Conservation (phyloP, 2,329 filamentous ascomycete genomes). For the Coniella vitis region DNA sequence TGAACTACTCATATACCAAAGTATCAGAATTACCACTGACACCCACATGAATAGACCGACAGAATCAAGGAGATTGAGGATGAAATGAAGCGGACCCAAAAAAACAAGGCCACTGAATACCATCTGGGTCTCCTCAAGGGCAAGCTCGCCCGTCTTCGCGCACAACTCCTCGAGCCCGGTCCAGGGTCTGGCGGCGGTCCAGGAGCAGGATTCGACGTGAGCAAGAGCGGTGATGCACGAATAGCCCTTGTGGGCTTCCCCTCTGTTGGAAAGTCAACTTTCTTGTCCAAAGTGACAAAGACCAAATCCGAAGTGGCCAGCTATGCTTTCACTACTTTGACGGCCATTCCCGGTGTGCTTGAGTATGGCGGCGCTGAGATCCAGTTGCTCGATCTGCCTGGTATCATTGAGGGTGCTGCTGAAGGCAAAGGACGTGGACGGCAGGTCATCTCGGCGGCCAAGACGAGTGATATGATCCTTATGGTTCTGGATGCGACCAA, state of each 20-base stretch:
- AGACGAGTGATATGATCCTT: slow-evolving; percentile 93
- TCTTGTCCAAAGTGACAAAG: slow-evolving; percentile 97
- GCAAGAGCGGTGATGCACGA: slow-evolving; percentile 91
- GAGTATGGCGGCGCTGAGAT: slow-evolving; percentile 98
- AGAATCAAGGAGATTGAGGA: slow-evolving; percentile 99
- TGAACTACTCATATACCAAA: too few species aligned
- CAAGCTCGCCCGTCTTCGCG: slow-evolving; percentile 90
- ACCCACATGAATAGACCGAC: slow-evolving; percentile 51
- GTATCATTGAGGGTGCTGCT: slow-evolving; percentile 94
- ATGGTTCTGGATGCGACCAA: slow-evolving; percentile 98
- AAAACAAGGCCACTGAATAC: slow-evolving; percentile 69
- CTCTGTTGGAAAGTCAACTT: slow-evolving; percentile 97
- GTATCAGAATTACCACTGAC: too few species aligned
- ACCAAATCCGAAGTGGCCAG: slow-evolving; percentile 94
- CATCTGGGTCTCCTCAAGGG: slow-evolving; percentile 96
- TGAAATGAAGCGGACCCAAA: slow-evolving; percentile 98
- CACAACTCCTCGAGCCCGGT: slow-evolving; percentile 85
- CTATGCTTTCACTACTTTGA: slow-evolving; percentile 95
- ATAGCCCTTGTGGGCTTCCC: slow-evolving; percentile 98
- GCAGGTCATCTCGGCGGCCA: slow-evolving; percentile 95
- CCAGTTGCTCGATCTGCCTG: slow-evolving; percentile 92
- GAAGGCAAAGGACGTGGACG: slow-evolving; percentile 94
- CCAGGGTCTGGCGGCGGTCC: slow-evolving; percentile 71
- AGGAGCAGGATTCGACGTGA: slow-evolving; percentile 85
- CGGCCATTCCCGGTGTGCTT: slow-evolving; percentile 92